phyloP scores from a whole-genome alignment of 2,329 filamentous ascomycete genomes.

The Cladophialophora carrionii region DNA sequence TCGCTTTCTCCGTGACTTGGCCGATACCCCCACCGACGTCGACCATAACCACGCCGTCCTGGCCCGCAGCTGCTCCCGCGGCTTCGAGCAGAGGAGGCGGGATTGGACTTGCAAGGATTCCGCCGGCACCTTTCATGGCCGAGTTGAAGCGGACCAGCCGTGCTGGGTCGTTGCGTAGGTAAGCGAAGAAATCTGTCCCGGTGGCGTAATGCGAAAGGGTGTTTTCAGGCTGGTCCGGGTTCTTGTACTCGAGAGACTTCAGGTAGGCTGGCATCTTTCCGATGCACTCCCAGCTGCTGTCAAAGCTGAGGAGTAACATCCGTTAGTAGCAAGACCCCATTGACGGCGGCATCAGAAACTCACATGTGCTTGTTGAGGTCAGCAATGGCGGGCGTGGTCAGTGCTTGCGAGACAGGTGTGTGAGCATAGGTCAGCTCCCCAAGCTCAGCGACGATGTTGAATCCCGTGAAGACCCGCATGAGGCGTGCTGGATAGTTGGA shows the following conservation, averaged over 20 bases:
- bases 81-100: slow-evolving; percentile 9
- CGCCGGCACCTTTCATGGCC: slow-evolving; percentile 18
- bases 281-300: slow-evolving; percentile 23
- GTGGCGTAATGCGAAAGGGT: slow-evolving; percentile 25
- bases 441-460: slow-evolving; percentile 20
- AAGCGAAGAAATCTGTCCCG: slow-evolving; percentile 22
- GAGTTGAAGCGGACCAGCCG: slow-evolving; percentile 23
- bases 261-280: slow-evolving; percentile 24
- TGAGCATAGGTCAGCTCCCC: slow-evolving; percentile 18
- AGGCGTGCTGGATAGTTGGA: slow-evolving; percentile 11
- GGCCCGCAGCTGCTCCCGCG: background rate
- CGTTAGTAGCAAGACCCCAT: background rate
- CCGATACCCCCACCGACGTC: slow-evolving; percentile 39
- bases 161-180: slow-evolving; percentile 18
- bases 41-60: slow-evolving; percentile 40
- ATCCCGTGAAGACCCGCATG: slow-evolving; percentile 23
- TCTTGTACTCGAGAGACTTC: slow-evolving; percentile 21
- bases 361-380: slow-evolving; percentile 26
- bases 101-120: slow-evolving; percentile 15
- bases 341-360: slow-evolving; percentile 3
- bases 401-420: slow-evolving; percentile 16
- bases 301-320: slow-evolving; percentile 7
- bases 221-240: slow-evolving; percentile 23
- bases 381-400: slow-evolving; percentile 11
- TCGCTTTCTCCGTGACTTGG: slow-evolving; percentile 36